A percentile compares a stretch with the other conserved stretches of the same genome.
Evolutionary conservation across 2,329 filamentous ascomycete genomes (phyloP).

Genomic region (Colletotrichum sp.): DNA sequence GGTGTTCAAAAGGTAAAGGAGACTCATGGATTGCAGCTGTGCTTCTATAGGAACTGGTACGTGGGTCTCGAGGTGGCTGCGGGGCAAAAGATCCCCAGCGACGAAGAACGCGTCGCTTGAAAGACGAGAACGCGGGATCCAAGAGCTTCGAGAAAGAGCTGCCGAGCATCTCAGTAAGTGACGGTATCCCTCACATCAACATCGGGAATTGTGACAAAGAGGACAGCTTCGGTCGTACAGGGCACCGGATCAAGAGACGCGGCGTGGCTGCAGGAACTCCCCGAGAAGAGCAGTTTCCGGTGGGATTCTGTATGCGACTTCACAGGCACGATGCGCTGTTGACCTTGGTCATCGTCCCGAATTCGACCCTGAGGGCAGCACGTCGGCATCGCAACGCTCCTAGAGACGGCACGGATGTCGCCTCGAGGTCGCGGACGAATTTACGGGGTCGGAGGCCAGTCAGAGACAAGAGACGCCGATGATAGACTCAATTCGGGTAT

Average conservation of each 20-base stretch:
- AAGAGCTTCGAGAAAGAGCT: not conserved
- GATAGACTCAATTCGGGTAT: not conserved
- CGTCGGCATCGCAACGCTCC: not conserved
- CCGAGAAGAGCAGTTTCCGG: not conserved
- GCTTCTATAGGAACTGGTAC: not conserved
- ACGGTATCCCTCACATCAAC: not conserved
- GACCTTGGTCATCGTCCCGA: not conserved
- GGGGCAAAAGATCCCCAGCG: not conserved
- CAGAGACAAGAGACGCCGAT: not conserved
- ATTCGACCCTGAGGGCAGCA: not conserved
- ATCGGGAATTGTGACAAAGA: not conserved
- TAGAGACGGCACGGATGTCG: not conserved
- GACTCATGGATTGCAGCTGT: not conserved
- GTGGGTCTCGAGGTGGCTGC: not conserved
- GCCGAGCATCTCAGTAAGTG: not conserved
- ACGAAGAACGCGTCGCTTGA: not conserved
- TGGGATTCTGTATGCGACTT: not conserved
- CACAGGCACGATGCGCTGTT: not conserved
- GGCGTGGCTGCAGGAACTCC: not conserved
- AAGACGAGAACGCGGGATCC: not conserved
- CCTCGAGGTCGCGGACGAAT: not conserved
- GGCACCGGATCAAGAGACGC: not conserved
- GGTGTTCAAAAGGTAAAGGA: not conserved
- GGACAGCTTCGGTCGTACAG: not conserved
- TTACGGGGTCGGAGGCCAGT: not conserved